A percentile compares a stretch with the other conserved stretches of the same genome.
phyloP scores from a whole-genome alignment of 176 grass and related monocot genomes.

The Poa pratensis region DNA sequence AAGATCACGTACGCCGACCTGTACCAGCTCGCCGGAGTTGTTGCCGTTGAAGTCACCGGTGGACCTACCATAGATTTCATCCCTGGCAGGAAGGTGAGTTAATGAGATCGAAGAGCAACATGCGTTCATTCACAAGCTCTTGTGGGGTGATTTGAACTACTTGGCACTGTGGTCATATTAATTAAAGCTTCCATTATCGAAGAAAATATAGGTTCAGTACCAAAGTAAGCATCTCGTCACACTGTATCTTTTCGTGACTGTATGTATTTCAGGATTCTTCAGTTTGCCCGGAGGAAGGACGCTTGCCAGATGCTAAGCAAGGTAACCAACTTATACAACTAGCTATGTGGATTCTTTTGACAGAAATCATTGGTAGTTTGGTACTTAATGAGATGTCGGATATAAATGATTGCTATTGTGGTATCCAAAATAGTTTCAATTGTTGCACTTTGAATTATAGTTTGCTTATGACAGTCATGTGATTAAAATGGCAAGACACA shows the following conservation, averaged over 20 bases:
- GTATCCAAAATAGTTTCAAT: neutral
- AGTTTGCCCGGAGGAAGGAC: slow-evolving; percentile 51
- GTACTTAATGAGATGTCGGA: neutral
- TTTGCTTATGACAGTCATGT: neutral
- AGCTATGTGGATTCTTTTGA: neutral
- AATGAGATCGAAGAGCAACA: neutral
- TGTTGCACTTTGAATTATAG: neutral
- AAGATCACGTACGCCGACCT: slow-evolving; percentile 78
- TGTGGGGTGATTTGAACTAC: no score
- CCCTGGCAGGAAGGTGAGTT: slow-evolving; percentile 62
- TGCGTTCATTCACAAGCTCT: no score
- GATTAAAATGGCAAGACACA: no score
- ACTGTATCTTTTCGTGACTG: no score
- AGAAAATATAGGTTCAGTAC: no score
- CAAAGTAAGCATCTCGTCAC: no score
- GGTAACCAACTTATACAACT: slow-evolving; percentile 21
- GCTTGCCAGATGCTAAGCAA: slow-evolving; percentile 69
- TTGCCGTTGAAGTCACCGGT: slow-evolving; percentile 74
- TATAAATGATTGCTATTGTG: neutral
- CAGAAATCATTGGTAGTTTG: no score
- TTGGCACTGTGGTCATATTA: no score
- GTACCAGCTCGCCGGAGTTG: slow-evolving; percentile 79
- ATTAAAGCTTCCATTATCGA: no score
- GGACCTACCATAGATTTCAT: slow-evolving; percentile 63
- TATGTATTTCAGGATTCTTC: slow-evolving; percentile 54